Evolutionary conservation across 2,329 filamentous ascomycete genomes (phyloP), one percentile per base, ranked within the genome.

Genomic region (Helotiales sp.): DNA sequence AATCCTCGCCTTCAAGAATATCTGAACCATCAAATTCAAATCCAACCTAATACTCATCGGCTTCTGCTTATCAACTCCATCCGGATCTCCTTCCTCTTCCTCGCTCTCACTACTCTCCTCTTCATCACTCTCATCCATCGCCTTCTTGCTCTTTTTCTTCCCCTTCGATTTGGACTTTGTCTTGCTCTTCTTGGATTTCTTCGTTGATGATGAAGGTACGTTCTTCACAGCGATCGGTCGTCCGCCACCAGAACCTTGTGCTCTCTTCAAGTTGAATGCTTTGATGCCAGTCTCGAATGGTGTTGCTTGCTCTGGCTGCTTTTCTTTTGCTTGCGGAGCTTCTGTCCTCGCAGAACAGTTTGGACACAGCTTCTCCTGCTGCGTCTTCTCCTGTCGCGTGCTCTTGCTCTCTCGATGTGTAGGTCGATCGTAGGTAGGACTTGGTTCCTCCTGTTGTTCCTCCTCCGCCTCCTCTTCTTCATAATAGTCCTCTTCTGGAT

Each of bases 1-100:
- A 62, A 93, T 91, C 71, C 84, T 87, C 19, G 89, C 89, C 77
- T 91, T 91, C 54, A 93, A 77, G 72, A 91, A 85, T 65, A 93
- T 88, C 75, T 93, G 88, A 52, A 93, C 81, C 68, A 93, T 89
- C 53, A 93, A 75, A 73, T 93, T 92, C 55, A 91, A 76, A 70
- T 93, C 89, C 30, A 91, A 74, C 55, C 85, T 79, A 70, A 93
- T 74, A 71, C 86, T 86, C 70, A 91, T 73, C 24, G 87, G 86
- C 66, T 91, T 87, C 63, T 66, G 74, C 17, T 67, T 60, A 25
- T 64, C 61, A 34, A 65, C 63, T 27, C 67, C 58, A 10, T 61
- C 60, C n/a, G 59, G 57, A 40, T 67, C 67, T 12, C 12, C 3
- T n/a, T 44, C 40, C n/a, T 44, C 40, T 6, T 25, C 19, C 2